A percentile compares a stretch with the other conserved stretches of the same genome.
These are phyloP conservation scores for Brasilioporus rufonigricans DNA, from an alignment of 768 basidiomycete species.

Conservation along the genomic window DNA sequence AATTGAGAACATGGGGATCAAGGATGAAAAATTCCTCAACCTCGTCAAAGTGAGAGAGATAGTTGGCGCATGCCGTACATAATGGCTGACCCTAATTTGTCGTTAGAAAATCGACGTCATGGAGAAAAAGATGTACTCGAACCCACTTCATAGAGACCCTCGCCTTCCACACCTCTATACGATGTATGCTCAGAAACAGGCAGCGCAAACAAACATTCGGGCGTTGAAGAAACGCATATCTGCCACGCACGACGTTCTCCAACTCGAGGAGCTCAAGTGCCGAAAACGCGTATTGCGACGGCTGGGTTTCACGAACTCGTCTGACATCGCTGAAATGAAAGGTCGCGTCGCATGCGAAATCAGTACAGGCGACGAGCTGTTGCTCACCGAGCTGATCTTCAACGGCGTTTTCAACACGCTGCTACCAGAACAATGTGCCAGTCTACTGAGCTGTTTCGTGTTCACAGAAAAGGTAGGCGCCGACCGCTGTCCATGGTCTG, in stretches of 20 bases:
- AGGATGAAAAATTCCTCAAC: constrained; percentile 87
- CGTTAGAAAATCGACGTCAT: constrained; percentile 85
- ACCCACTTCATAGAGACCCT: constrained; percentile 75
- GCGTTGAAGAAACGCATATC: constrained; percentile 83
- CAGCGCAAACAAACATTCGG: constrained; percentile 65
- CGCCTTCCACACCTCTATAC: constrained; percentile 80
- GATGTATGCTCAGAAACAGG: constrained; percentile 73
- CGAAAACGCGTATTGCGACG: constrained; percentile 92
- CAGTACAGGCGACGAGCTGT: constrained; percentile 92
- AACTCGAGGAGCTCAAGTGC: constrained; percentile 94
- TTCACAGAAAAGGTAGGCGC: constrained; percentile 87
- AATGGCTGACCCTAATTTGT: neutral
- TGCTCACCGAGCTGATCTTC: constrained; percentile 96
- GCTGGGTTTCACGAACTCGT: constrained; percentile 81
- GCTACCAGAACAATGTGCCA: constrained; percentile 88
- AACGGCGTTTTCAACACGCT: constrained; percentile 93
- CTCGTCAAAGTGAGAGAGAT: constrained; percentile 66
- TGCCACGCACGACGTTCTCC: constrained; percentile 87
- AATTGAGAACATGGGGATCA: constrained; percentile 92
- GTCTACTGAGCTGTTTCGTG: constrained; percentile 95
- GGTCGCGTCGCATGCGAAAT: constrained; percentile 99
- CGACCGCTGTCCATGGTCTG: neutral
- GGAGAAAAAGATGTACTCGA: constrained; percentile 81
- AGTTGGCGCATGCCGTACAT: neutral
- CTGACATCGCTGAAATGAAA: constrained; percentile 97